phyloP scores from a whole-genome alignment of 331 rosid species.

The Spiraea crenata region DNA sequence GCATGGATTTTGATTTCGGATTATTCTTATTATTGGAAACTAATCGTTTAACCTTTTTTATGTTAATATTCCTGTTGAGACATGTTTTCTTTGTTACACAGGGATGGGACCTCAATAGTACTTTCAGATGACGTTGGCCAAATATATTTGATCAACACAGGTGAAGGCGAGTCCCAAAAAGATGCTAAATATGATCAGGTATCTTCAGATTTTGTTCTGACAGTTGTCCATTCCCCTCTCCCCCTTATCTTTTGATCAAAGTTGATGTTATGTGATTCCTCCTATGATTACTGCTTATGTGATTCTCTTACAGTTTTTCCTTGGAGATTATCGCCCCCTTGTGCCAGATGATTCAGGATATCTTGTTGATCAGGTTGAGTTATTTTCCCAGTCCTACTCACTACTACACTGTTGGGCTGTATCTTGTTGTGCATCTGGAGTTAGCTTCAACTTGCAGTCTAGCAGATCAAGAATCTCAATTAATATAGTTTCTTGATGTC shows the following conservation, averaged over 20 bases:
- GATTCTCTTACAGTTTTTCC: conserved; percentile 66
- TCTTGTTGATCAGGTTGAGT: conserved; percentile 76
- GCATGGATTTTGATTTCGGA: not conserved
- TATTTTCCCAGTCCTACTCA: conserved; percentile 12
- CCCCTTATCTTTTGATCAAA: conserved; percentile 9
- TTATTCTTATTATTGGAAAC: not conserved
- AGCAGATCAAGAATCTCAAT: conserved; percentile 17
- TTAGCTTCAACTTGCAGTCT: conserved; percentile 6
- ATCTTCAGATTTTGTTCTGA: conserved; percentile 20
- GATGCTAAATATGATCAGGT: conserved; percentile 93
- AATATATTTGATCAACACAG: conserved; percentile 79
- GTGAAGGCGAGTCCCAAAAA: conserved; percentile 85
- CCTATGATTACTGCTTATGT: conserved; percentile 22
- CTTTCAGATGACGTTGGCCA: conserved; percentile 93
- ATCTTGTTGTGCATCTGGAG: conserved; percentile 8
- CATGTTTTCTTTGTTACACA: conserved; percentile 25
- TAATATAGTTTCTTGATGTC: conserved; percentile 11
- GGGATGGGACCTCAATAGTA: conserved; percentile 94
- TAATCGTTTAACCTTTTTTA: not conserved
- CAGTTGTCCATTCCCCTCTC: not conserved
- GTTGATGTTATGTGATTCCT: conserved; percentile 19
- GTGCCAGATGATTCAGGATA: conserved; percentile 59
- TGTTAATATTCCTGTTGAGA: not conserved
- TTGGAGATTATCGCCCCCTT: conserved; percentile 94
- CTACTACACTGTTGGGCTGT: conserved; percentile 21